phyloP scores from a whole-genome alignment of 345 rosid species.

The Psidium friedrichsthalianum region DNA sequence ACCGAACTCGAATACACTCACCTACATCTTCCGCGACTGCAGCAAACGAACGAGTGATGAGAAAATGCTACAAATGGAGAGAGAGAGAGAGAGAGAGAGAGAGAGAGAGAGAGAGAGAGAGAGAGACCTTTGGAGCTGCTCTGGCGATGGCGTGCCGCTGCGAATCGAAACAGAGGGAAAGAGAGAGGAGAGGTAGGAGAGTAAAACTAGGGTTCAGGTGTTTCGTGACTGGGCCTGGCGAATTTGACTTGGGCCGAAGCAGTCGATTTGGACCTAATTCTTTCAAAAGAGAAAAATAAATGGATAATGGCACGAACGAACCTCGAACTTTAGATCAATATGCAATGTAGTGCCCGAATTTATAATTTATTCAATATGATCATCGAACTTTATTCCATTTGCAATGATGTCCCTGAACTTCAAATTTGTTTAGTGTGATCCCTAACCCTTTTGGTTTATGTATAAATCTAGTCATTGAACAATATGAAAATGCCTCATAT shows the following conservation, averaged over 20 bases:
- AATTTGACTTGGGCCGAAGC: background rate
- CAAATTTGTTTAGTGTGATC: too few species aligned
- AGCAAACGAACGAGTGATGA: background rate
- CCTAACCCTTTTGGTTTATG: too few species aligned
- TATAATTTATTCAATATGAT: too few species aligned
- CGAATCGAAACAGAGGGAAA: background rate
- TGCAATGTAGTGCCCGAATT: too few species aligned
- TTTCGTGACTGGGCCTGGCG: background rate
- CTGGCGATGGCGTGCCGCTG: conserved; percentile 6
- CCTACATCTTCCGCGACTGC: background rate
- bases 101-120: background rate
- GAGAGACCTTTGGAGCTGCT: background rate
- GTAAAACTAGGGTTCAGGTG: conserved; percentile 4
- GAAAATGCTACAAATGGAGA: background rate
- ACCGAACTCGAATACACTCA: background rate
- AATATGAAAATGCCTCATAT: too few species aligned
- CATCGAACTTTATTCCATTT: too few species aligned
- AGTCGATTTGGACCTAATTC: background rate
- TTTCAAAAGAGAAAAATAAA: background rate
- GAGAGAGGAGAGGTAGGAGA: background rate
- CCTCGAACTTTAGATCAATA: too few species aligned
- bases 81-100: background rate
- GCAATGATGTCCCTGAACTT: too few species aligned
- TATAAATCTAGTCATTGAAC: too few species aligned
- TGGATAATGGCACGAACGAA: too few species aligned